Percentiles rank a stretch among this genome's conserved stretches.
Evolutionary conservation across 2,329 filamentous ascomycete species (phyloP).

Genomic region (Tolypocladium capitatum): DNA sequence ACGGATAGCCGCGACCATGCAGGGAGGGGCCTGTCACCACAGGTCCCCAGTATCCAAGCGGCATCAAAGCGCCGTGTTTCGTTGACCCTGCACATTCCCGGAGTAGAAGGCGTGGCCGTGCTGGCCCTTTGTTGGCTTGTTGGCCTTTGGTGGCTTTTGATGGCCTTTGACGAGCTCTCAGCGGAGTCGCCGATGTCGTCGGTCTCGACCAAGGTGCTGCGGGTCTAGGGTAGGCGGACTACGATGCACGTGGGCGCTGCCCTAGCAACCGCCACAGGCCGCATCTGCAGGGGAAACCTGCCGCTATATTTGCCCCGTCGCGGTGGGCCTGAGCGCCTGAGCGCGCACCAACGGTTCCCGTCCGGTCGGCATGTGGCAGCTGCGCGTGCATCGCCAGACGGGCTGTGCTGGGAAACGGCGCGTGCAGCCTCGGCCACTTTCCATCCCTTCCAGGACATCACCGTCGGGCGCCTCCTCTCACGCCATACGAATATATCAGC

Average conservation of each 20-base stretch:
- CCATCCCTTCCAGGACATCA: not conserved
- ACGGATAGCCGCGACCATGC: too few relatives aligned
- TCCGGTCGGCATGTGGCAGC: not conserved
- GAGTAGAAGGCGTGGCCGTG: not conserved
- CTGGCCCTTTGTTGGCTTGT: not conserved
- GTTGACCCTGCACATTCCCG: not conserved
- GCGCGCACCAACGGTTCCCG: not conserved
- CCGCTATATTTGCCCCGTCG: not conserved
- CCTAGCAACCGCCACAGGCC: not conserved
- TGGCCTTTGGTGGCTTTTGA: not conserved
- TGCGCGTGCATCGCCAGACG: not conserved
- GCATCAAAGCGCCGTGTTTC: too few relatives aligned
- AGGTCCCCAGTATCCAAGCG: too few relatives aligned
- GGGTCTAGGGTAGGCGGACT: too few relatives aligned
- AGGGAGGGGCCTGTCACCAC: too few relatives aligned
- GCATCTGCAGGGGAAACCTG: not conserved
- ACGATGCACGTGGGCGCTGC: too few relatives aligned
- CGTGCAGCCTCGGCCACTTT: not conserved
- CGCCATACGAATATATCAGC: not conserved
- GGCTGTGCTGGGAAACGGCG: not conserved
- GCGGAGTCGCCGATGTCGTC: not conserved
- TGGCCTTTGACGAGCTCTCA: not conserved
- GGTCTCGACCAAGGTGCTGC: too few relatives aligned
- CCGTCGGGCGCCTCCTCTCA: not conserved
- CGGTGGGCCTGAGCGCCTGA: not conserved